phyloP scores from a whole-genome alignment of 257 asterid species.

The Nicotiana benthamiana region DNA sequence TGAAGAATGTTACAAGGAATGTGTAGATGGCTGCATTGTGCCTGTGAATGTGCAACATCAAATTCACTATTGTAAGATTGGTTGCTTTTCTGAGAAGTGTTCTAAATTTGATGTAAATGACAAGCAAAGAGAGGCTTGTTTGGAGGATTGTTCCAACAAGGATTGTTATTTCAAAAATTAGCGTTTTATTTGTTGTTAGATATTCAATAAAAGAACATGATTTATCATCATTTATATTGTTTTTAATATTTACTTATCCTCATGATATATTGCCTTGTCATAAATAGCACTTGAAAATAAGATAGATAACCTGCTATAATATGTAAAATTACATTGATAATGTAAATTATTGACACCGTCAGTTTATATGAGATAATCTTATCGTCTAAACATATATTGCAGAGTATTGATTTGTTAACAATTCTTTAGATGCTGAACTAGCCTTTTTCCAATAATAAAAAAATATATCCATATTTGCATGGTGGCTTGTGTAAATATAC shows the following conservation, averaged over 20 bases:
- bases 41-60: neutral
- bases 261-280: too few species aligned
- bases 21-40: neutral
- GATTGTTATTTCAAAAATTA: neutral
- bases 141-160: slow-evolving; percentile 1
- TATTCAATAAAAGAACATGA: neutral
- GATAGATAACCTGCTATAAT: too few species aligned
- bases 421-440: too few species aligned
- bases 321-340: too few species aligned
- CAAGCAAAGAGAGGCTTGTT: neutral
- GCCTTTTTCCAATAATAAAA: too few species aligned
- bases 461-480: too few species aligned
- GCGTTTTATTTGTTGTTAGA: neutral
- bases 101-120: neutral
- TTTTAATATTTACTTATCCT: neutral
- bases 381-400: too few species aligned
- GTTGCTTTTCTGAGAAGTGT: neutral
- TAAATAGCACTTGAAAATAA: too few species aligned
- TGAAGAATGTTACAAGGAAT: neutral
- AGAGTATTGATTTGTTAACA: too few species aligned
- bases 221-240: neutral
- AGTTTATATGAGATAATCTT: too few species aligned
- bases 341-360: too few species aligned
- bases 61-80: neutral
- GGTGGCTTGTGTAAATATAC: too few species aligned